Conservation (phyloP, 768 basidiomycete species). For the Rubroboletus satanas region DNA sequence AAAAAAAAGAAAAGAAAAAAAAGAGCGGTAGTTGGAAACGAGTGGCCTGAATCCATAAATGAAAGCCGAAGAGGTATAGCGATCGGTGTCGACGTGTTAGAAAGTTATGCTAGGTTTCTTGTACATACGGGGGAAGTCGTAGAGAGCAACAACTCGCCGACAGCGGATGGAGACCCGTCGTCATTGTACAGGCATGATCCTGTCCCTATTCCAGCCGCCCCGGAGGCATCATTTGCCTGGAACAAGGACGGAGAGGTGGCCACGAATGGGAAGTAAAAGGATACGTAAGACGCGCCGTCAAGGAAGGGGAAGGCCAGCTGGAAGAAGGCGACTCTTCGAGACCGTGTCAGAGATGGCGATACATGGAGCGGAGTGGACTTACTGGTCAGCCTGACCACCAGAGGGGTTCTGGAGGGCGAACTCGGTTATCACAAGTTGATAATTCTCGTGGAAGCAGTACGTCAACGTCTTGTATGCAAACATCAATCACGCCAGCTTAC, state of each 20-base stretch:
- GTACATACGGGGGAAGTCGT: too few species aligned
- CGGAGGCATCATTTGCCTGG: conserved; percentile 16
- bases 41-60: too few species aligned
- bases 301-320: conserved; percentile 34
- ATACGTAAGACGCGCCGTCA: conserved; percentile 27
- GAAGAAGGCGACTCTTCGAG: conserved; percentile 31
- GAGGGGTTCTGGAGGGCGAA: conserved; percentile 32
- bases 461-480: conserved; percentile 2
- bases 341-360: neutral
- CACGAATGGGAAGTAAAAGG: conserved; percentile 37
- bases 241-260: conserved; percentile 29
- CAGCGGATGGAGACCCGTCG: conserved; percentile 20
- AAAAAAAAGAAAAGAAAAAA: too few species aligned
- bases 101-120: too few species aligned
- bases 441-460: conserved; percentile 4
- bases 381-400: conserved; percentile 31
- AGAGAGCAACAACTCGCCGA: conserved; percentile 14
- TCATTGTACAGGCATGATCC: conserved; percentile 33
- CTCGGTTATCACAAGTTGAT: conserved; percentile 28
- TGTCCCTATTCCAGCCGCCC: conserved; percentile 20
- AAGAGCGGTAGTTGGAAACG: too few species aligned
- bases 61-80: too few species aligned
- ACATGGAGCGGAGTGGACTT: neutral
- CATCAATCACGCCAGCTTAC: conserved; percentile 6
- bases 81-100: too few species aligned